These are phyloP conservation scores for Acer yangbiense DNA, from an alignment of 345 rosid genomes.

Conservation along the genomic window DNA sequence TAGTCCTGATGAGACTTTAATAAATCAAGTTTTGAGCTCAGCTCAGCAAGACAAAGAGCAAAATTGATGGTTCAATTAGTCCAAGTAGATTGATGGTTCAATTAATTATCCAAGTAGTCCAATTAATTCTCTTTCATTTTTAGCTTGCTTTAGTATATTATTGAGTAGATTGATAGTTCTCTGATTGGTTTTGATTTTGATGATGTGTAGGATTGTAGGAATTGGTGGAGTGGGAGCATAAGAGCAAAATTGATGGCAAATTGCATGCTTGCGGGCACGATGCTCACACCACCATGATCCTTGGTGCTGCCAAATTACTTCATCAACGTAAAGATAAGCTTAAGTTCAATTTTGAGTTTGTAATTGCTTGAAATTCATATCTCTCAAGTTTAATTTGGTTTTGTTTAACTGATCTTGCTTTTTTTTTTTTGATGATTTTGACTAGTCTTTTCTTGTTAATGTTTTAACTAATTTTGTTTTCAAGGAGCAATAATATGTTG, in stretches of 20 bases:
- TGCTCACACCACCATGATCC: constrained; percentile 82
- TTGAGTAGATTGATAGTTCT: neutral
- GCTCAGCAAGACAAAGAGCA: constrained; percentile 22
- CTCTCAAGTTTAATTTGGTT: no score
- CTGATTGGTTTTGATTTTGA: neutral
- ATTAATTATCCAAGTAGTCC: constrained; percentile 50
- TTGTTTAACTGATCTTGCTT: no score
- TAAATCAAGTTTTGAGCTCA: constrained; percentile 21
- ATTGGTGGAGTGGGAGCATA: constrained; percentile 84
- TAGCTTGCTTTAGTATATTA: neutral
- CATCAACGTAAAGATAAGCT: constrained; percentile 59
- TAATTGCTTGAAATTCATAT: no score
- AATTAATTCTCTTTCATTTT: neutral
- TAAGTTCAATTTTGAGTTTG: constrained; percentile 45
- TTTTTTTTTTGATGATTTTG: neutral
- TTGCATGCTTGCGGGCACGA: constrained; percentile 96
- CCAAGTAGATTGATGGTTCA: no score
- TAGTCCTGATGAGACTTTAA: constrained; percentile 20
- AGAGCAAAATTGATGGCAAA: constrained; percentile 71
- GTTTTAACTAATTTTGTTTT: no score
- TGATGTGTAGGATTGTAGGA: constrained; percentile 42
- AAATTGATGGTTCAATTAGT: no score
- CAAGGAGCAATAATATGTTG: neutral
- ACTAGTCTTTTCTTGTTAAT: no score
- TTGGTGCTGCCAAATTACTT: constrained; percentile 92